phyloP scores from a whole-genome alignment of 1,139 yeast genomes.

The Spathaspora sp. region DNA sequence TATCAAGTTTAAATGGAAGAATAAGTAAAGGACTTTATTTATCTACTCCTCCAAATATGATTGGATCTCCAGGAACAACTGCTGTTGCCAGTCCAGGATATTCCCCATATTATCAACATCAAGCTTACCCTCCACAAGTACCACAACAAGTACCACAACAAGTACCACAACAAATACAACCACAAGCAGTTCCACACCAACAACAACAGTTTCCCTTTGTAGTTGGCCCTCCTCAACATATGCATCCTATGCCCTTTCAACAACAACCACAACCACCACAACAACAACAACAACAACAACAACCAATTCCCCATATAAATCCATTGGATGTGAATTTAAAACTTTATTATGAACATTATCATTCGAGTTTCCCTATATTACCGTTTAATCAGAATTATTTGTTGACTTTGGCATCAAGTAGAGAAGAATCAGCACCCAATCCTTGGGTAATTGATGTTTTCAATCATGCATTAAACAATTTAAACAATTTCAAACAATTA shows the following conservation, averaged over 20 bases:
- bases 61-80: constrained; percentile 7
- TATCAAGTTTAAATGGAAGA: constrained; percentile 49
- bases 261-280: background rate
- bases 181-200: constrained; percentile 6
- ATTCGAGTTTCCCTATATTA: constrained; percentile 55
- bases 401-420: constrained; percentile 14
- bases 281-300: background rate
- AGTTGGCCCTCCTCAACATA: constrained; percentile 4
- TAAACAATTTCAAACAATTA: constrained; percentile 38
- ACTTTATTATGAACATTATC: constrained; percentile 53
- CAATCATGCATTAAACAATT: constrained; percentile 47
- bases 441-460: constrained; percentile 48
- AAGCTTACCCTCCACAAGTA: constrained; percentile 6
- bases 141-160: constrained; percentile 8
- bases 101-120: constrained; percentile 1
- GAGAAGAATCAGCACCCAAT: constrained; percentile 33
- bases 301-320: constrained; percentile 13
- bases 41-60: constrained; percentile 12
- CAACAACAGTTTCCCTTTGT: constrained; percentile 3
- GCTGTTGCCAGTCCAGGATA: background rate
- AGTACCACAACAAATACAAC: background rate
- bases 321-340: constrained; percentile 21
- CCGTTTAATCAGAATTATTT: constrained; percentile 44
- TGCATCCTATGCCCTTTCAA: constrained; percentile 7
- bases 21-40: constrained; percentile 26